Percentiles rank a stretch among this genome's conserved stretches.
phyloP scores from a whole-genome alignment of 179 eudicot species.

The Beta lomatogona region DNA sequence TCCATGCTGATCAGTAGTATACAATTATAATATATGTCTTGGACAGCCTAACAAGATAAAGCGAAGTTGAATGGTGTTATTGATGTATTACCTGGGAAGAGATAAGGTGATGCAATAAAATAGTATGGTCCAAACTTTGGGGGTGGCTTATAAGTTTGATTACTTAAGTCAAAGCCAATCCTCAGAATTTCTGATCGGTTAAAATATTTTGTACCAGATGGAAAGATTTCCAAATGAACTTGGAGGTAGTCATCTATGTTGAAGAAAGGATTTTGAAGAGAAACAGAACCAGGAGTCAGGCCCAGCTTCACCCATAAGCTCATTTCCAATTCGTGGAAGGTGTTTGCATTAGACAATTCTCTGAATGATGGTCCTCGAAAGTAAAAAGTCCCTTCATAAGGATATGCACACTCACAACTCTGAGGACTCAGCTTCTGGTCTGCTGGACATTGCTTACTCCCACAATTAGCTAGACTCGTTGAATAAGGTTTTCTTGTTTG shows the following conservation, averaged over 20 bases:
- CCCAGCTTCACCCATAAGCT: slow-evolving; percentile 62
- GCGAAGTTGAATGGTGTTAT: neutral
- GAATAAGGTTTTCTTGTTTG: slow-evolving; percentile 58
- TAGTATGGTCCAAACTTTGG: slow-evolving; percentile 74
- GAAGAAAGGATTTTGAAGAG: slow-evolving; percentile 70
- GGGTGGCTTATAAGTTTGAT: slow-evolving; percentile 88
- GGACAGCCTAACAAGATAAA: neutral
- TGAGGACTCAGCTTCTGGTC: slow-evolving; percentile 74
- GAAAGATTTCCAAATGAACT: slow-evolving; percentile 67
- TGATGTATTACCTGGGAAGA: slow-evolving; percentile 60
- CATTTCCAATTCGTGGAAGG: slow-evolving; percentile 69
- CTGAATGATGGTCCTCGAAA: slow-evolving; percentile 83
- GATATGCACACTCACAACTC: slow-evolving; percentile 85
- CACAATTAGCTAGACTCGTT: slow-evolving; percentile 71
- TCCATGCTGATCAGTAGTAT: neutral
- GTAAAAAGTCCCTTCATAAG: slow-evolving; percentile 73
- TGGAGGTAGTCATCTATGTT: slow-evolving; percentile 72
- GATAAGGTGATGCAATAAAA: slow-evolving; percentile 66
- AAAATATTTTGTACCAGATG: slow-evolving; percentile 50
- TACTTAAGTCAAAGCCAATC: slow-evolving; percentile 71
- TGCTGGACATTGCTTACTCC: slow-evolving; percentile 49
- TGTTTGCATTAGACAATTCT: slow-evolving; percentile 55
- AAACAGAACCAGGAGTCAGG: slow-evolving; percentile 80
- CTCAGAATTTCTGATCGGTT: slow-evolving; percentile 62
- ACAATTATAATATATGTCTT: neutral